A percentile compares a stretch with the other conserved stretches of the same genome.
Evolutionary conservation across 352 stramenopile species (phyloP).

Genomic region (Phytophthora fragariae): DNA sequence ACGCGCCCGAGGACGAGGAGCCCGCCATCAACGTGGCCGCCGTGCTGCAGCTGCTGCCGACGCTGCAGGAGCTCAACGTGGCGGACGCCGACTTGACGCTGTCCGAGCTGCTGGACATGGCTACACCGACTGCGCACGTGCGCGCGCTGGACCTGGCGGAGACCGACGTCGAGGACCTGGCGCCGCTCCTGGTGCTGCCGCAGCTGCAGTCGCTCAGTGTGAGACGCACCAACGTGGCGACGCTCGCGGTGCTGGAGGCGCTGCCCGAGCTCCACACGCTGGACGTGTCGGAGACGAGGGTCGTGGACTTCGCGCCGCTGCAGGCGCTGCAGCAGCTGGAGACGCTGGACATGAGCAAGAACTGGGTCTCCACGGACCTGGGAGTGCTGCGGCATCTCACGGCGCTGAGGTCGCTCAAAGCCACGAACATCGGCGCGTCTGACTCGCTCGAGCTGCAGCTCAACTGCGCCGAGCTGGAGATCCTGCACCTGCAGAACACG

Average conservation of each 20-base stretch:
- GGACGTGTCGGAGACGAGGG: constrained; percentile 53
- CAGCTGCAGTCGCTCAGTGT: constrained; percentile 49
- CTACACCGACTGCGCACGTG: constrained; percentile 10
- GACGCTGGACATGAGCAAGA: constrained; percentile 56
- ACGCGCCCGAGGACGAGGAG: constrained; percentile 34
- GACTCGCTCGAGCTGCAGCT: constrained; percentile 43
- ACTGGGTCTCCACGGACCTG: constrained; percentile 50
- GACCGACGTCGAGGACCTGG: constrained; percentile 44
- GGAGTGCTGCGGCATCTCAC: constrained; percentile 38
- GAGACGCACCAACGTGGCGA: constrained; percentile 40
- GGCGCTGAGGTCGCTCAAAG: constrained; percentile 45
- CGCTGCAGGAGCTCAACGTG: constrained; percentile 50
- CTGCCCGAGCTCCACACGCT: constrained; percentile 41
- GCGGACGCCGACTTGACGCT: constrained; percentile 42
- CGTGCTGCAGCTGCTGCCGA: constrained; percentile 39
- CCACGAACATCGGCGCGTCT: constrained; percentile 43
- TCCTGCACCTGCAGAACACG: constrained; percentile 53
- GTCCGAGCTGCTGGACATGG: constrained; percentile 34
- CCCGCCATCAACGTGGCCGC: constrained; percentile 48
- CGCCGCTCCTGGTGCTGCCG: constrained; percentile 35
- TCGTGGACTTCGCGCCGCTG: constrained; percentile 48
- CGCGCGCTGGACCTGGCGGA: constrained; percentile 42
- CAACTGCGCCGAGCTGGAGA: constrained; percentile 39
- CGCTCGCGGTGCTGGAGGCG: constrained; percentile 37
- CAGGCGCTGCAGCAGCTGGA: constrained; percentile 30